A percentile compares a stretch with the other conserved stretches of the same genome.
Evolutionary conservation across 257 asterid species (phyloP).

Genomic region (Cynanchum wilfordii): DNA sequence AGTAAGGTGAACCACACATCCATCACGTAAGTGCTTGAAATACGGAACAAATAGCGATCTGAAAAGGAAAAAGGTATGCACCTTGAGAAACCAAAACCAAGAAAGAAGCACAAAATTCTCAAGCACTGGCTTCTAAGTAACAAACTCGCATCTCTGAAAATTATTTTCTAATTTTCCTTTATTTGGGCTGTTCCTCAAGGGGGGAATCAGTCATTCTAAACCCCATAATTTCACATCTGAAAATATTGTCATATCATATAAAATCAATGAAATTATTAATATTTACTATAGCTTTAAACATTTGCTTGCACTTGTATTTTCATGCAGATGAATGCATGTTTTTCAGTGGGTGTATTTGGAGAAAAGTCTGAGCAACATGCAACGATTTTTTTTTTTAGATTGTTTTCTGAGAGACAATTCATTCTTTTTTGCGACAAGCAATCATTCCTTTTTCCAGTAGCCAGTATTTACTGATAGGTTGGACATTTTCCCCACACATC

Average conservation of each 20-base stretch:
- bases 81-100: neutral
- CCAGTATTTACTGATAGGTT: neutral
- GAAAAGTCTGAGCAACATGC: neutral
- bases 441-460: neutral
- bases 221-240: neutral
- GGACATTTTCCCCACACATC: neutral
- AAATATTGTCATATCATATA: neutral
- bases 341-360: neutral
- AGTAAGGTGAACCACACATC: conserved; percentile 60
- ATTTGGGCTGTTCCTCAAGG: neutral
- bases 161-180: neutral
- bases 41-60: conserved; percentile 86
- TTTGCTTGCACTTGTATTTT: neutral
- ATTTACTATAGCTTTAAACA: neutral
- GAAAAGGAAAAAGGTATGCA: neutral
- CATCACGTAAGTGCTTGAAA: conserved; percentile 79
- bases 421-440: neutral
- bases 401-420: neutral
- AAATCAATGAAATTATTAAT: neutral
- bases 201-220: neutral
- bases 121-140: neutral
- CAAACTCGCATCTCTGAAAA: neutral
- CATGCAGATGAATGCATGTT: neutral
- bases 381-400: neutral
- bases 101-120: neutral